These are phyloP conservation scores for Crithidia fasciculata DNA, from an alignment of 208 protist genomes.

Conservation along the genomic window DNA sequence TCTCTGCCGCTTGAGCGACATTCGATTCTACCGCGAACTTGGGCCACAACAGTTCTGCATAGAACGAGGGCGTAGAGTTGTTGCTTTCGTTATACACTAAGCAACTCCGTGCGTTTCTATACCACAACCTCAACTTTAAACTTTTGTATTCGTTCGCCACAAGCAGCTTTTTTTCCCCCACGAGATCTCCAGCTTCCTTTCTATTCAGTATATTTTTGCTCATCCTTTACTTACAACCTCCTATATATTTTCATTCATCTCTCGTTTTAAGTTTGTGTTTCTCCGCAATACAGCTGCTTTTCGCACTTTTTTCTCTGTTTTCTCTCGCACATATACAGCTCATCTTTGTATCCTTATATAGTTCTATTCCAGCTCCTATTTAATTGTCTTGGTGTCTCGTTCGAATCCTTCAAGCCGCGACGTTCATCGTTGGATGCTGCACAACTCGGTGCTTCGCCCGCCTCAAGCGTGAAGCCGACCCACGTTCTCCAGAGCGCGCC, in stretches of 20 bases:
- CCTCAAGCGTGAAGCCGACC: not conserved
- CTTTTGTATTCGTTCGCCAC: not conserved
- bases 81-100: not conserved
- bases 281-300: not conserved
- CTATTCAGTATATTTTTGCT: constrained; percentile 8
- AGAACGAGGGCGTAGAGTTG: not conserved
- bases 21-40: not conserved
- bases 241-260: constrained; percentile 15
- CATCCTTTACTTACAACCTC: constrained; percentile 17
- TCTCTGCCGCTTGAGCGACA: not conserved
- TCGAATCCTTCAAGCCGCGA: not conserved
- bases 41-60: not conserved
- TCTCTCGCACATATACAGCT: constrained; percentile 1
- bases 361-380: not conserved
- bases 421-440: not conserved
- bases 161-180: not conserved
- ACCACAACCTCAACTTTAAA: not conserved
- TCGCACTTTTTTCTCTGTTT: constrained; percentile 26
- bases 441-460: not conserved
- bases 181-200: not conserved
- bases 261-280: not conserved
- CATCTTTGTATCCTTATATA: constrained; percentile 7
- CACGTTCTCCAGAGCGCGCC: not conserved
- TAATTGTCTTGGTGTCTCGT: not conserved
- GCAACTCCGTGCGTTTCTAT: constrained; percentile 1